A percentile compares a stretch with the other conserved stretches of the same genome.
These are phyloP conservation scores for Barnettozyma hawaiiensis DNA, from an alignment of 1,139 yeast species.

Conservation along the genomic window DNA sequence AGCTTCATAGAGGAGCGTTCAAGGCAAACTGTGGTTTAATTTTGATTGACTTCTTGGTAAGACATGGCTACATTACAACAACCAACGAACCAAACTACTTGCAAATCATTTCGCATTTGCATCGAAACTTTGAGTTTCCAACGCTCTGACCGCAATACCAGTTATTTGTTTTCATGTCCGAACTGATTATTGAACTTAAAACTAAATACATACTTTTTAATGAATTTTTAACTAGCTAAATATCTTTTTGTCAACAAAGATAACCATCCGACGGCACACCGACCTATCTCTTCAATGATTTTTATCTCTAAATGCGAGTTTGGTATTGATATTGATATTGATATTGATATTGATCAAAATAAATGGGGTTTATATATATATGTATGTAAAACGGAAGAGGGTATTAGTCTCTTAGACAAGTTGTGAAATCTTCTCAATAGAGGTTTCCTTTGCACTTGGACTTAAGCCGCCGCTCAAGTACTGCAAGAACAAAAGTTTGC, in stretches of 20 bases:
- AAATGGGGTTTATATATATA: too few relatives aligned
- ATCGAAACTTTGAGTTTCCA: slow-evolving; percentile 71
- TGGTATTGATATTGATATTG: too few relatives aligned
- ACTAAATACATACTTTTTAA: too few relatives aligned
- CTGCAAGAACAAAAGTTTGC: slow-evolving; percentile 48
- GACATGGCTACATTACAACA: slow-evolving; percentile 66
- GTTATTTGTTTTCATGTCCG: neutral
- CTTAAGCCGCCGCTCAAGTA: slow-evolving; percentile 54
- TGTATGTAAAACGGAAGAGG: too few relatives aligned
- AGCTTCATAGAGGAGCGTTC: slow-evolving; percentile 52
- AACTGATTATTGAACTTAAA: neutral
- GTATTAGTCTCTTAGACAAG: too few relatives aligned
- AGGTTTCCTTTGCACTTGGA: slow-evolving; percentile 31
- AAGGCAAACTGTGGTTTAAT: slow-evolving; percentile 88
- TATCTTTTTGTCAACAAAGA: too few relatives aligned
- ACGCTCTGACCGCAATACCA: slow-evolving; percentile 23
- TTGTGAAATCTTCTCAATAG: slow-evolving; percentile 27
- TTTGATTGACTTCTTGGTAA: slow-evolving; percentile 72
- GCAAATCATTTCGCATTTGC: slow-evolving; percentile 54
- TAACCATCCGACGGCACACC: too few relatives aligned
- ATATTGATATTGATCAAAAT: too few relatives aligned
- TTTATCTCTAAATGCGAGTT: too few relatives aligned
- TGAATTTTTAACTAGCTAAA: too few relatives aligned
- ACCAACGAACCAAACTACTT: slow-evolving; percentile 58
- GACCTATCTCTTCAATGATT: too few relatives aligned